Conservation (phyloP, 257 asterid genomes). For the Solanum dulcamara region DNA sequence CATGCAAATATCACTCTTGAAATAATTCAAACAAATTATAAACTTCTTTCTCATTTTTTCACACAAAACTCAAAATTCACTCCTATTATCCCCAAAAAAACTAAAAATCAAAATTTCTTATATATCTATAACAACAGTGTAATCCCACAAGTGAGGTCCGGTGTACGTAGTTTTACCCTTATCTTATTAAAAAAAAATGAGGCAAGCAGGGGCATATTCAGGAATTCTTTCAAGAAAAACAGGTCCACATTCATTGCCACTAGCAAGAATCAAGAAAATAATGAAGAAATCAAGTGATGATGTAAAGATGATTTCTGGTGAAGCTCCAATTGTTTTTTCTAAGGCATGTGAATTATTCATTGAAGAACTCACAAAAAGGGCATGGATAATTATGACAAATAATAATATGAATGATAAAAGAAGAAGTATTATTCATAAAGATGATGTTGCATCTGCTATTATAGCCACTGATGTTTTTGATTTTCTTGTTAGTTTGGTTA, state of each 20-base stretch:
- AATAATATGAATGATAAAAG: conserved; percentile 35
- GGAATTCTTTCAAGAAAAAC: conserved; percentile 37
- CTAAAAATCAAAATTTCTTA: background rate
- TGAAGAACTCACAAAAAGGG: conserved; percentile 49
- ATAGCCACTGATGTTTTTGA: conserved; percentile 60
- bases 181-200: conserved; percentile 20
- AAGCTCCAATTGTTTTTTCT: conserved; percentile 65
- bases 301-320: conserved; percentile 79
- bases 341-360: conserved; percentile 76
- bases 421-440: conserved; percentile 49
- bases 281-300: conserved; percentile 71
- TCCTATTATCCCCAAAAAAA: too few relatives aligned
- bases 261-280: conserved; percentile 61
- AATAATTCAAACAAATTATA: background rate
- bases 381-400: conserved; percentile 37
- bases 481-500: conserved; percentile 45
- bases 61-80: background rate
- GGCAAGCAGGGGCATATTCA: conserved; percentile 70
- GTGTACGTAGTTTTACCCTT: background rate
- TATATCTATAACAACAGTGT: background rate
- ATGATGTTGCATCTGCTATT: conserved; percentile 71
- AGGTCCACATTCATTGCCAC: conserved; percentile 70
- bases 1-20: background rate
- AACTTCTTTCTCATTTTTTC: background rate
- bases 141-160: background rate